Evolutionary conservation across 1,139 yeast species (phyloP), one percentile per base, ranked within the genome.

Genomic region (Pichia sp.): DNA sequence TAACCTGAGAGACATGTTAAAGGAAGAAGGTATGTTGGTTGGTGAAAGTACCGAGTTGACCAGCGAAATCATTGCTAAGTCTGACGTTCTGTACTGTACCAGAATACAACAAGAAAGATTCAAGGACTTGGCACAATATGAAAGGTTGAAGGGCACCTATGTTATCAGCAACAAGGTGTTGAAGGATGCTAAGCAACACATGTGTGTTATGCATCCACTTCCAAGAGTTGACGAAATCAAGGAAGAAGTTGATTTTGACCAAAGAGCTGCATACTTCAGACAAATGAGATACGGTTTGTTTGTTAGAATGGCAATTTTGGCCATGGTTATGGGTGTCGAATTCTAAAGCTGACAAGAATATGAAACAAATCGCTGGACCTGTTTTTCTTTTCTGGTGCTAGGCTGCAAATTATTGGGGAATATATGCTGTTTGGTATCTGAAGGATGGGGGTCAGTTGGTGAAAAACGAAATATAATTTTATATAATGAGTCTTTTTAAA

Each of bases 151-250:
- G 81, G 96, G 93, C 71, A 80, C 89, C 34, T 95, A 90, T 74
- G 81, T 90, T 68, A 95, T 95, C 62, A 97, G 93, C 76, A 92
- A 93, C 81, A 85, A 81, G 75, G 87, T 93, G 61, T 80, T 95
- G 70, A 80, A 90, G 51, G 84, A 87, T 71, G 98, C 99, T 65
- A 95, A 95, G 77, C 90, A 90, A 73, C 97, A 93, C 75, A 93
- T 93, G 99, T 90, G 97, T 73, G 87, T 95, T 61, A 87, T 95
- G 96, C 99, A 95, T 72, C 99, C 99, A 72, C 82, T 95, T 67
- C 99, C 99, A 71, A 88, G 99, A 75, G 90, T 90, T 63, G 87
- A 84, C 66, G 99, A 95, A 76, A 92, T 95, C 65, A 87, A 89
- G 69, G 98, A 90, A 75, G 99, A 95, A 76, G 98, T 95, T 66